A percentile compares a stretch with the other conserved stretches of the same genome.
phyloP scores from a whole-genome alignment of 139 green algal species.

The Deuterostichococcus epilithicus region DNA sequence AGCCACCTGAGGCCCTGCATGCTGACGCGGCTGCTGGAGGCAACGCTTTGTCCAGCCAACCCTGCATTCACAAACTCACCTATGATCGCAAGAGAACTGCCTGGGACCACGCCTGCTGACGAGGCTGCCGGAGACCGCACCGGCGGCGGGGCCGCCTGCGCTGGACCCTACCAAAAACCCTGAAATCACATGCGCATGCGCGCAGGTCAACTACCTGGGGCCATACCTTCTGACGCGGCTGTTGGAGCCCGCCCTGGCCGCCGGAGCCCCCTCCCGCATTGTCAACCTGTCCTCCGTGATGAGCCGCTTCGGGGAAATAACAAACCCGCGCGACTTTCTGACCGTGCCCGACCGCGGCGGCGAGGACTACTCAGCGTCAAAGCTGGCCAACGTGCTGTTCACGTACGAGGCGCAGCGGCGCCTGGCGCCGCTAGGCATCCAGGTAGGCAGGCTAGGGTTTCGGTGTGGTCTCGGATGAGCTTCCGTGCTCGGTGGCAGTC shows the following conservation, averaged over 20 bases:
- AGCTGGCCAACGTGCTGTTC: conserved; percentile 59
- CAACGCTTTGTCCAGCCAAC: too few relatives aligned
- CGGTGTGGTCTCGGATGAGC: background rate
- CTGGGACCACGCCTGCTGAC: too few relatives aligned
- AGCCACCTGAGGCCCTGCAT: too few relatives aligned
- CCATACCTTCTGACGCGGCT: conserved; percentile 70
- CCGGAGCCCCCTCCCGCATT: conserved; percentile 27
- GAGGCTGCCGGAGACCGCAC: too few relatives aligned
- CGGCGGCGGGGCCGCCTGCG: too few relatives aligned
- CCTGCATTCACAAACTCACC: too few relatives aligned
- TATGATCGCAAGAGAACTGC: too few relatives aligned
- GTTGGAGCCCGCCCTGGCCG: conserved; percentile 42
- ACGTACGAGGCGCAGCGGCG: conserved; percentile 41
- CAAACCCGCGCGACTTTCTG: too few relatives aligned
- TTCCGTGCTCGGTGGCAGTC: background rate
- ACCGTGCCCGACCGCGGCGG: background rate
- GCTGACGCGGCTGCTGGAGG: too few relatives aligned
- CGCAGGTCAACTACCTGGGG: conserved; percentile 67
- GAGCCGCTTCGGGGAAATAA: conserved; percentile 31
- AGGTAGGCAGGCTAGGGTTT: conserved; percentile 11
- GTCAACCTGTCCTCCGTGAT: conserved; percentile 50
- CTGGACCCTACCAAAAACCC: too few relatives aligned
- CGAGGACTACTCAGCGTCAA: conserved; percentile 26
- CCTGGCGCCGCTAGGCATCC: conserved; percentile 29
- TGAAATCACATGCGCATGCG: too few relatives aligned